These are phyloP conservation scores for Bathelium albidoporum DNA, from an alignment of 495 filamentous ascomycete genomes.

Conservation along the genomic window DNA sequence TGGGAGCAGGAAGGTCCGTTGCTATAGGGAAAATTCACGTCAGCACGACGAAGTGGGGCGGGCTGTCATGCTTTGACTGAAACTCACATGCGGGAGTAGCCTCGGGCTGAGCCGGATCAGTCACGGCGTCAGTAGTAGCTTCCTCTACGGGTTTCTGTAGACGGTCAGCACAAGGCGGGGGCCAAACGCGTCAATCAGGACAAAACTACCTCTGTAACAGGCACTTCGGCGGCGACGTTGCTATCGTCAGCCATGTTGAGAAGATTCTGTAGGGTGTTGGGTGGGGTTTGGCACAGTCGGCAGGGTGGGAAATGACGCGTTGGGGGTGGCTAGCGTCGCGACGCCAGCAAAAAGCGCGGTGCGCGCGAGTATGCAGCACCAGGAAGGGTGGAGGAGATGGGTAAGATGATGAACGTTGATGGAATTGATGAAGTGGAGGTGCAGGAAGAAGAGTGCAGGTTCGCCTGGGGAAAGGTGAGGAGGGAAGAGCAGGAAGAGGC, in stretches of 20 bases:
- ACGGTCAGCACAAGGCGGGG: neutral
- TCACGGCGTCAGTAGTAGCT: neutral
- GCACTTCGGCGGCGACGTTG: neutral
- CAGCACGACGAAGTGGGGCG: neutral
- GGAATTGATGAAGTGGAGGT: slow-evolving; percentile 1
- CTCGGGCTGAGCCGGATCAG: neutral
- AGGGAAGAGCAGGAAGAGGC: slow-evolving; percentile 5
- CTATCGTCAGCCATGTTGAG: neutral
- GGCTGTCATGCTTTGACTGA: neutral
- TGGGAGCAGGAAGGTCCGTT: neutral
- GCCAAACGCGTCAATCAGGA: neutral
- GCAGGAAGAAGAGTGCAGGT: neutral
- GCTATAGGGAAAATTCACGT: neutral
- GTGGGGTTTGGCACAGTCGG: neutral
- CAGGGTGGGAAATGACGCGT: neutral
- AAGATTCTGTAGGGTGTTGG: neutral
- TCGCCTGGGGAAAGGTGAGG: neutral
- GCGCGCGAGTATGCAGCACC: neutral
- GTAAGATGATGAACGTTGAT: neutral
- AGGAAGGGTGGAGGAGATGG: neutral
- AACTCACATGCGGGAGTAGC: neutral
- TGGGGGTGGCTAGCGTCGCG: neutral
- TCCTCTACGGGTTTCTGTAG: neutral
- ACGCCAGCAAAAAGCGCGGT: slow-evolving; percentile 1
- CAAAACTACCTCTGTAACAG: neutral